Base-by-base conservation (phyloP, 768 basidiomycete genomes). In the Mycena haematopus region DNA sequence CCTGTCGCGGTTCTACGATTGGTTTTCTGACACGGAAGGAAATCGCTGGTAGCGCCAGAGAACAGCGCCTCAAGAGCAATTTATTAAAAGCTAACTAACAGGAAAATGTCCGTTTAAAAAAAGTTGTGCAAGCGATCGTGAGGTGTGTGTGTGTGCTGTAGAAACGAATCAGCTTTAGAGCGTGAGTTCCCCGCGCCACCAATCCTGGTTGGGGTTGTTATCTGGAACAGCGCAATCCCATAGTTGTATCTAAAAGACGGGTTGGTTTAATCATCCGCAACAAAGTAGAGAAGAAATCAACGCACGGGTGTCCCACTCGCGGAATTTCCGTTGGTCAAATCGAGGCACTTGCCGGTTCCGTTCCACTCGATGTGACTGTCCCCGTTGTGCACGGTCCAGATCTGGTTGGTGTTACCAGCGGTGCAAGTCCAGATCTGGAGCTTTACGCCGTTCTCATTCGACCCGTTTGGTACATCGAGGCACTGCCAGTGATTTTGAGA, bases 401-500 rank as follows among this genome's bases (percentile, higher is more conserved):
- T 25, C 52, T 61, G 60, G 47, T 61, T 61, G 4, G 60, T 55
- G 27, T 50, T n/a, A 19, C 60, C 49, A 2, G 27, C 22, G n/a
- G 51, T 38, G 45, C 70, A 71, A 22, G 46, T 55, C 68, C 68
- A 70, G n/a, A 42, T 42, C n/a, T 69, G 68, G 22, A 72, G 56
- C 52, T 71, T 69, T 14, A 67, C 66, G 25, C 71, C 71, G 51
- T 71, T 67, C 45, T 8, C 22, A 5, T 2, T 45, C 22, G 44
- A 52, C 40, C 71, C 70, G 40, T 62, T 56, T 15, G 60, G 61
- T 33, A 71, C 68, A 27, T 69, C 68, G 42, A 72, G 45, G 46
- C 71, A 72, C 46, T 68, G n/a, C n/a, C n/a, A n/a, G n/a, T n/a
- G n/a, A n/a, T n/a, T n/a, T n/a, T n/a, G n/a, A n/a, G n/a, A n/a